phyloP scores from a whole-genome alignment of 2,329 filamentous ascomycete species.

The Niveomyces coronatus region DNA sequence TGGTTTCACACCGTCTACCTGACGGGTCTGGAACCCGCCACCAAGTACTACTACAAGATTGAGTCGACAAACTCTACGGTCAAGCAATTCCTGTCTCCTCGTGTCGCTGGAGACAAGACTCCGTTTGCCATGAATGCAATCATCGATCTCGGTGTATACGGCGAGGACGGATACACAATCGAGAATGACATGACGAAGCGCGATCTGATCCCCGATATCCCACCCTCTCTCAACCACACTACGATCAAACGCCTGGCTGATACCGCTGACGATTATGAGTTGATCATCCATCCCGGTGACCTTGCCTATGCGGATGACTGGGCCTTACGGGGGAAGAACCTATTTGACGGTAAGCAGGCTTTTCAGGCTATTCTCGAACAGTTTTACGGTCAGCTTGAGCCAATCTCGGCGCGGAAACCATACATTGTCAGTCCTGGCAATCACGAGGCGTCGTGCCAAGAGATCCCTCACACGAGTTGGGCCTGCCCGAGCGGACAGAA shows the following conservation, averaged over 20 bases:
- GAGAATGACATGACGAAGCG: slow-evolving; percentile 32
- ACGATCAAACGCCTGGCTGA: slow-evolving; percentile 44
- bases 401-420: slow-evolving; percentile 40
- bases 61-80: slow-evolving; percentile 43
- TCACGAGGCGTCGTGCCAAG: slow-evolving; percentile 43
- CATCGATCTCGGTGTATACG: slow-evolving; percentile 40
- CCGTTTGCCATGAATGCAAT: slow-evolving; percentile 41
- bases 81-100: slow-evolving; percentile 33
- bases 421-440: slow-evolving; percentile 41
- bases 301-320: slow-evolving; percentile 51
- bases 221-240: slow-evolving; percentile 45
- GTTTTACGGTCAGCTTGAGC: slow-evolving; percentile 32
- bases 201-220: slow-evolving; percentile 36
- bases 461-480: slow-evolving; percentile 22
- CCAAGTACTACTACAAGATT: slow-evolving; percentile 52
- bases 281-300: slow-evolving; percentile 44
- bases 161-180: slow-evolving; percentile 23
- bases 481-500: slow-evolving; percentile 42
- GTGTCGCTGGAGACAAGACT: slow-evolving; percentile 39
- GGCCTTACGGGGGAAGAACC: slow-evolving; percentile 34
- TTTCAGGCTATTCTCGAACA: slow-evolving; percentile 46
- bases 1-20: slow-evolving; percentile 40
- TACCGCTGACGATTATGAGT: slow-evolving; percentile 44
- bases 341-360: slow-evolving; percentile 37
- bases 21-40: slow-evolving; percentile 34